These are phyloP conservation scores for Globisporangium carolinianum DNA, from an alignment of 352 stramenopile species.

Conservation along the genomic window DNA sequence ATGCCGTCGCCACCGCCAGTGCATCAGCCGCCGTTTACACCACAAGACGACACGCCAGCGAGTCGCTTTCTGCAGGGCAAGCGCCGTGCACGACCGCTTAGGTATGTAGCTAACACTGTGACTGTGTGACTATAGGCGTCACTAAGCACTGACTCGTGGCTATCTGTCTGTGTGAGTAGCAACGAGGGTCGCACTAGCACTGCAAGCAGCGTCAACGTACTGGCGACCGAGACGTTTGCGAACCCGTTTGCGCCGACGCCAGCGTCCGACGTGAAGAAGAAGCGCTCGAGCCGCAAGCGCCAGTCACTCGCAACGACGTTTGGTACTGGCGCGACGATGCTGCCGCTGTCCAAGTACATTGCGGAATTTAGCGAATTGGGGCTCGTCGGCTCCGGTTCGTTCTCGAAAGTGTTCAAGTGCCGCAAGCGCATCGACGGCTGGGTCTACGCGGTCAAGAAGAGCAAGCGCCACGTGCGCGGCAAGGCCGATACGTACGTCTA, in stretches of 20 bases:
- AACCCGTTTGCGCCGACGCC: conserved; percentile 64
- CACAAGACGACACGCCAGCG: conserved; percentile 14
- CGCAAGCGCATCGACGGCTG: conserved; percentile 85
- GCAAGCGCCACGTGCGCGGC: conserved; percentile 75
- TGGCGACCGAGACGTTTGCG: conserved; percentile 43
- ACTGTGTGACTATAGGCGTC: too few relatives aligned
- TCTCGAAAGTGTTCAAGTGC: conserved; percentile 85
- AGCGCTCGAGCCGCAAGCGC: conserved; percentile 51
- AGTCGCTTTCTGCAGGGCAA: conserved; percentile 20
- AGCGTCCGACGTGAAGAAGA: conserved; percentile 49
- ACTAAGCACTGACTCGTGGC: too few relatives aligned
- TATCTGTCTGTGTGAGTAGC: neutral
- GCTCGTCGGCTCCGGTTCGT: conserved; percentile 76
- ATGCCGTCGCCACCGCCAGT: conserved; percentile 28
- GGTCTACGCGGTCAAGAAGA: conserved; percentile 86
- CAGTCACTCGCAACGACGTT: conserved; percentile 56
- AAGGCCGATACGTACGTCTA: conserved; percentile 76
- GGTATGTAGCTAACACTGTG: conserved; percentile 5
- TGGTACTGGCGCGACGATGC: conserved; percentile 17
- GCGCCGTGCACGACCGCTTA: conserved; percentile 18
- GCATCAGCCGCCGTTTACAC: conserved; percentile 21
- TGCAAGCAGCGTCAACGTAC: conserved; percentile 3
- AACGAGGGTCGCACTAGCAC: conserved; percentile 5
- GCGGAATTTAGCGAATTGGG: conserved; percentile 70
- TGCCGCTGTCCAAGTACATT: conserved; percentile 69